Conservation (phyloP, 2,329 filamentous ascomycete genomes). For the Cytospora chrysosperma region DNA sequence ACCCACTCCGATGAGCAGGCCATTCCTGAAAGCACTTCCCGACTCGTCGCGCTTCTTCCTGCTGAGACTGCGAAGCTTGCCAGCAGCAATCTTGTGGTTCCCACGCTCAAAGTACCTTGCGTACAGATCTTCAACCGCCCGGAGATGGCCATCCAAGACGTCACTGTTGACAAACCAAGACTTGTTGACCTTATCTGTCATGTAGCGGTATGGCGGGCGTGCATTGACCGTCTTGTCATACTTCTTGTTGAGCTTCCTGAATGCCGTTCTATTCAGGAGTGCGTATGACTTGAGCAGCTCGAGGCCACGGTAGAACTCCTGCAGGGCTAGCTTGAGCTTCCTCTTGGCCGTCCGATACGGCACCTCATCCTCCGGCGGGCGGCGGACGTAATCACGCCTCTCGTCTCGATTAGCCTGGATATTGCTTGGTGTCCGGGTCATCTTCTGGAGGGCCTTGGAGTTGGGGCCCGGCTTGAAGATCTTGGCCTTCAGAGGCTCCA, state of each 20-base stretch:
- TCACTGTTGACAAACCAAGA: conserved; percentile 92
- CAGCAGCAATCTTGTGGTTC: conserved; percentile 86
- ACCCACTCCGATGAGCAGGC: conserved; percentile 67
- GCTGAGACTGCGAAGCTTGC: conserved; percentile 76
- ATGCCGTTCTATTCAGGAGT: conserved; percentile 85
- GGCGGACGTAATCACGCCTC: conserved; percentile 52
- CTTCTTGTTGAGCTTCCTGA: conserved; percentile 98
- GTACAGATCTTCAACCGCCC: conserved; percentile 84
- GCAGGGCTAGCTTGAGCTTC: conserved; percentile 85
- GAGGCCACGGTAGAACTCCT: conserved; percentile 89
- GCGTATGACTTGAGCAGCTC: conserved; percentile 92
- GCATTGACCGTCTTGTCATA: conserved; percentile 90
- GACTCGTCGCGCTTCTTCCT: conserved; percentile 57
- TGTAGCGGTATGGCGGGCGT: conserved; percentile 74
- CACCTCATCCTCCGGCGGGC: conserved; percentile 57
- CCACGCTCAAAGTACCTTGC: conserved; percentile 91
- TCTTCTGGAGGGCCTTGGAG: conserved; percentile 56
- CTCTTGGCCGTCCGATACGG: conserved; percentile 85
- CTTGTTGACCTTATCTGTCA: conserved; percentile 87
- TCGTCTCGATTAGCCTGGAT: conserved; percentile 32
- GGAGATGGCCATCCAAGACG: conserved; percentile 75
- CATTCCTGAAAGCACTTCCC: conserved; percentile 58
- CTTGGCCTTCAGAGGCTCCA: conserved; percentile 54
- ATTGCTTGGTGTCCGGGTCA: conserved; percentile 51
- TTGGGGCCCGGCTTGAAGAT: conserved; percentile 59